Evolutionary conservation across 2,329 filamentous ascomycete genomes (phyloP), one percentile per base, ranked within the genome.

Genomic region (Neoarthrinium moseri): DNA sequence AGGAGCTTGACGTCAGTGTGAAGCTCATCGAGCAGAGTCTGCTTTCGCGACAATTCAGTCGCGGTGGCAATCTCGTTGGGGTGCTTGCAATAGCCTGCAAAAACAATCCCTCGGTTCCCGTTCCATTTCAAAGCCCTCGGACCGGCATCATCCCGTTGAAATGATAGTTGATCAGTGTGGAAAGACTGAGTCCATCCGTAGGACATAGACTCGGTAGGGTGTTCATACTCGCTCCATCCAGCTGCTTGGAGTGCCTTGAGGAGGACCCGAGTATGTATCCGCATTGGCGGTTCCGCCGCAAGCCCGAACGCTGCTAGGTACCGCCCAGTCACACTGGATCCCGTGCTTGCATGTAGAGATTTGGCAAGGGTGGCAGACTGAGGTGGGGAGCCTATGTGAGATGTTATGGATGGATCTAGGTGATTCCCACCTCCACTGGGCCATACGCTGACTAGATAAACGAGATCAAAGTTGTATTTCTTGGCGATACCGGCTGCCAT

Each of bases 391-490:
- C 36, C 35, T 42, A 50, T 45, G 52, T 43, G 40, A 34, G 34
- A 46, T 43, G 6, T 56, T 45, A 24, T 43, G 45, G 48, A 55
- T 48, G 27, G 51, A 49, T 43, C 52, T 24, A 18, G 46, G 43
- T n/a, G 24, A 35, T 22, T 49, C 42, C 46, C 50, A 36, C 26
- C 45, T 27, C 41, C 54, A 29, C 58, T 67, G 4, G 79, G 78
- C 78, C 79, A 81, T 12, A 83, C 63, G 51, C 77, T 81, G 51
- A 81, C 73, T 23, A 83, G 71, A 51, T 83, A 83, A 11, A 82
- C 69, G 20, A 83, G 66, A 51, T 81, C 76, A 43, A 83, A 81
- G 43, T 77, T 69, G 58, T 80, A 80, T 43, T 73, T 72, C 4
- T 67, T 70, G 5, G 80, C 79, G 30, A 83, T 78, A 24, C 75